Percentiles rank a stretch among this genome's conserved stretches.
phyloP scores from a whole-genome alignment of 306 rosid species.

The Astragalus membranaceus region DNA sequence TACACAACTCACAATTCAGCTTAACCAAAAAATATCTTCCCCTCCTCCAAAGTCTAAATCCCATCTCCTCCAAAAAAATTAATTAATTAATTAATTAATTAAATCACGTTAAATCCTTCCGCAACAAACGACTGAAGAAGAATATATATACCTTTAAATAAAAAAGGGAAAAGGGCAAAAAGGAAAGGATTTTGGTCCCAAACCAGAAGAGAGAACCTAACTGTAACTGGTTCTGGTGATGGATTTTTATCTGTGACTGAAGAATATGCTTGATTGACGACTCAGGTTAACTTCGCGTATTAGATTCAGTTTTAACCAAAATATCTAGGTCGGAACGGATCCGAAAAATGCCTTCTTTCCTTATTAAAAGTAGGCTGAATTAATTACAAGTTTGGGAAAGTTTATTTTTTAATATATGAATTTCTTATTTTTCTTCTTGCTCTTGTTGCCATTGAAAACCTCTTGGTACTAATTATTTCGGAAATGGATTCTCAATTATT shows the following conservation, averaged over 20 bases:
- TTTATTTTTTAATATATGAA: too few relatives aligned
- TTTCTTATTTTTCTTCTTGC: too few relatives aligned
- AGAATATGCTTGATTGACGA: not conserved
- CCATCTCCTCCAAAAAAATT: not conserved
- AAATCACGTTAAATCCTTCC: not conserved
- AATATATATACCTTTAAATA: not conserved
- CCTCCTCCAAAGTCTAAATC: not conserved
- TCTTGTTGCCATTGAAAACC: too few relatives aligned
- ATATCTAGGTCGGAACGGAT: not conserved
- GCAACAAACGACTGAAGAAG: not conserved
- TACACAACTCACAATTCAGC: not conserved
- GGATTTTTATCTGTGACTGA: not conserved
- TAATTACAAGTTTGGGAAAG: too few relatives aligned
- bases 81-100: too few relatives aligned
- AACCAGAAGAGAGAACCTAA: not conserved
- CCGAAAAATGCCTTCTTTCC: too few relatives aligned
- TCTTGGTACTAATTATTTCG: too few relatives aligned
- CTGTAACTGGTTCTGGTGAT: not conserved
- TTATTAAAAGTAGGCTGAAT: too few relatives aligned
- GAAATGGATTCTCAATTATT: too few relatives aligned
- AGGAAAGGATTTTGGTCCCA: constrained; percentile 4
- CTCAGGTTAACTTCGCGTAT: not conserved
- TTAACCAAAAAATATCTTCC: not conserved
- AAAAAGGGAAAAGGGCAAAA: not conserved
- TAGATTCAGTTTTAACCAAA: constrained; percentile 11